Evolutionary conservation across 2,329 filamentous ascomycete genomes (phyloP), one percentile per base, ranked within the genome.

Genomic region (Corniculantispora saksenae): DNA sequence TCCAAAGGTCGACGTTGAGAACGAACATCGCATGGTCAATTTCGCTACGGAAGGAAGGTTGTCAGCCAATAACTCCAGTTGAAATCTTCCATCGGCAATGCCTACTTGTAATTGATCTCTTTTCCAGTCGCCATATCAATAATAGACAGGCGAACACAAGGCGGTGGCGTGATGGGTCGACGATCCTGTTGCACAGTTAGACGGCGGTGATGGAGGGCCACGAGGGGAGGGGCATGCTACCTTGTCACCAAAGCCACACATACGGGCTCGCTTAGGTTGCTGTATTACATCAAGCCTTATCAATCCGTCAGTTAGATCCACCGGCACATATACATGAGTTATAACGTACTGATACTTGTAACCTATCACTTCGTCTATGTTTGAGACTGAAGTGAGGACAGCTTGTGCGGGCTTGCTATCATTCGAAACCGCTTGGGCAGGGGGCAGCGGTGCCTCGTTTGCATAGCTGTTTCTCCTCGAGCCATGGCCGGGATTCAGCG

Each of bases 211-310:
- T 17, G 23, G 23, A 19, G 38, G 40, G 21, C 4, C 23, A 55
- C 50, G 19, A 13, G 51, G 29, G n/a, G 21, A 32, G n/a, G 55
- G 57, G 23, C 66, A n/a, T 64, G 71, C 64, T 80, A 95, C 92
- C 86, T 98, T 99, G 82, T 99, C 95, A 68, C 95, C 95, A 80
- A 98, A 99, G 9, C 95, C 95, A 81, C 95, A 99, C 95, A 98
- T 98, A 67, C 95, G 91, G 69, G 95, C 95, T 72, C 95, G 89
- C 72, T 92, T 85, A 59, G 95, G 95, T 77, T 98, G 93, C 80
- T 99, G 95, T 70, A 92, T 89, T 66, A 97, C 92, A 69, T 89
- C 83, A 59, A 97, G 84, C 67, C 89, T 91, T 69, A 67, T 43
- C 19, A 15, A 60, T 76, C 63, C 73, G 71, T 61, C 27, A 45